A percentile compares a stretch with the other conserved stretches of the same genome.
These are phyloP conservation scores for Piper betle DNA, from an alignment of 164 flowering plant genomes.

Conservation along the genomic window DNA sequence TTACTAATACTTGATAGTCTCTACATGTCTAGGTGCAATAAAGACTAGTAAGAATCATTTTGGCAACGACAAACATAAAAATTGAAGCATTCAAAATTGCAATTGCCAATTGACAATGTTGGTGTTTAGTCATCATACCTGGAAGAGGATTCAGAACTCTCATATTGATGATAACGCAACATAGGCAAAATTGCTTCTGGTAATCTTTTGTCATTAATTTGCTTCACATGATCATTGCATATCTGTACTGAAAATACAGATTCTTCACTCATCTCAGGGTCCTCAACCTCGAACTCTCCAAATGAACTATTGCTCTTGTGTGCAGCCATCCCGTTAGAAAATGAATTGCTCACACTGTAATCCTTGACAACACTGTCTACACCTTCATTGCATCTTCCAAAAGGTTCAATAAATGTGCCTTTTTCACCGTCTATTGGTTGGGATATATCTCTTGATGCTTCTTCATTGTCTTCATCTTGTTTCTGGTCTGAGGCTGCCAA, in stretches of 20 bases:
- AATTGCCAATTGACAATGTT: not conserved
- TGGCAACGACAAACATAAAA: too few relatives aligned
- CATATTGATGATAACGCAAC: conserved; percentile 50
- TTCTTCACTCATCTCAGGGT: conserved; percentile 15
- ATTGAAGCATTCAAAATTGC: not conserved
- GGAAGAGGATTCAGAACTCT: conserved; percentile 84
- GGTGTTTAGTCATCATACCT: conserved; percentile 33
- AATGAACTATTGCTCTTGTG: conserved; percentile 10
- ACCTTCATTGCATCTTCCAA: conserved; percentile 21
- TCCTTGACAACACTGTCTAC: conserved; percentile 16
- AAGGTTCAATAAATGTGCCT: conserved; percentile 17
- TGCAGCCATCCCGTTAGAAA: conserved; percentile 17
- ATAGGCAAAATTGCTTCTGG: conserved; percentile 59
- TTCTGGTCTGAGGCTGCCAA: conserved; percentile 20
- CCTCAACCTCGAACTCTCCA: conserved; percentile 18
- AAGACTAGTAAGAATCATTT: too few relatives aligned
- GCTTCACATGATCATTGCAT: conserved; percentile 30
- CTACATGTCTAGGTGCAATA: too few relatives aligned
- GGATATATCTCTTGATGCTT: conserved; percentile 8
- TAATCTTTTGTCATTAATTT: conserved; percentile 35
- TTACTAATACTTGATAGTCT: too few relatives aligned
- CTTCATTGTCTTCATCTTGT: conserved; percentile 21
- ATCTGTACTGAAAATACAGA: conserved; percentile 14
- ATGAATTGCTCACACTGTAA: conserved; percentile 19
- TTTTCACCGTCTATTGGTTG: conserved; percentile 7